These are phyloP conservation scores for Cryptosporidium ryanae DNA, from an alignment of 169 alveolate genomes.

Conservation along the genomic window DNA sequence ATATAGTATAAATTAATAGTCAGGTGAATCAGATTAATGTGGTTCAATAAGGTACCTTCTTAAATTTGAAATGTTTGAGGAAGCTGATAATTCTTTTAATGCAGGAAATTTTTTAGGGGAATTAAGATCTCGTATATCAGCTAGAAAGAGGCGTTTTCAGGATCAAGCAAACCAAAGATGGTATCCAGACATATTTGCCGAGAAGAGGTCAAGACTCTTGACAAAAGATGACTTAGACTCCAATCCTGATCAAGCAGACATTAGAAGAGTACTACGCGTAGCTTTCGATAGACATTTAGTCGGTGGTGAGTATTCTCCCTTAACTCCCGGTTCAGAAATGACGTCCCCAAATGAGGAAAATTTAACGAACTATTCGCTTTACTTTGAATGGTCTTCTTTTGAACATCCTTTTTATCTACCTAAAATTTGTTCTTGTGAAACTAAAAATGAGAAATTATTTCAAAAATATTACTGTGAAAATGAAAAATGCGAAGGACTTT, in stretches of 20 bases:
- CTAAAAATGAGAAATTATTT: not conserved
- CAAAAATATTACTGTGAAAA: conserved; percentile 11
- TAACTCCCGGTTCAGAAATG: conserved; percentile 59
- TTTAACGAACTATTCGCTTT: conserved; percentile 9
- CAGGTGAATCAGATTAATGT: too few relatives aligned
- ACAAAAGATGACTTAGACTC: conserved; percentile 4
- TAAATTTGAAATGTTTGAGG: conserved; percentile 1
- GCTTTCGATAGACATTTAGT: conserved; percentile 34
- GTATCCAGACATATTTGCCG: conserved; percentile 64
- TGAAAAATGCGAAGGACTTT: conserved; percentile 73
- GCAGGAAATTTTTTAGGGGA: conserved; percentile 15
- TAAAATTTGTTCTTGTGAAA: conserved; percentile 43
- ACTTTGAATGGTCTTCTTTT: conserved; percentile 58
- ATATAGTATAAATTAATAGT: too few relatives aligned
- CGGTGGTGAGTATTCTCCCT: conserved; percentile 42
- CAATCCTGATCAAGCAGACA: conserved; percentile 13
- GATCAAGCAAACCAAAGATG: conserved; percentile 13
- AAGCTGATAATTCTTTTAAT: conserved; percentile 30
- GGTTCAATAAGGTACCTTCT: not conserved
- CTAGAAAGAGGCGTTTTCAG: conserved; percentile 37
- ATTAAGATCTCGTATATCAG: conserved; percentile 22
- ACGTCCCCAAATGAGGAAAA: conserved; percentile 36
- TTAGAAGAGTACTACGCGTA: conserved; percentile 11
- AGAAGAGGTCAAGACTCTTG: conserved; percentile 31
- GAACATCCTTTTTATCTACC: conserved; percentile 71